Conservation (phyloP, 768 basidiomycete genomes). For the Mycena galericulata region DNA sequence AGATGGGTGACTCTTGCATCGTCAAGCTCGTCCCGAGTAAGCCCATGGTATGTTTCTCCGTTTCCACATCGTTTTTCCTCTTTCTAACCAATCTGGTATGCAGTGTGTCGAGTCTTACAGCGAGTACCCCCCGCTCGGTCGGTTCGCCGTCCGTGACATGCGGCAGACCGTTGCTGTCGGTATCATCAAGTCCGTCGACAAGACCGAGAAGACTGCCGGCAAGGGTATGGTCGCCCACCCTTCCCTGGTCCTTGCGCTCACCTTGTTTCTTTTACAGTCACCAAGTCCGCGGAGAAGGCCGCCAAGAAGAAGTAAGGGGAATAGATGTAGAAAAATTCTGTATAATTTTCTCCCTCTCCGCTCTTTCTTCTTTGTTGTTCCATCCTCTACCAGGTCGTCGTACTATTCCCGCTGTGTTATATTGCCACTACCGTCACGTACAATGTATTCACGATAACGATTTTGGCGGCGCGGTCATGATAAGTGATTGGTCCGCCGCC, state of each 20-base stretch:
- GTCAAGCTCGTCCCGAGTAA: slow-evolving; percentile 97
- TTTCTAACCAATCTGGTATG: slow-evolving; percentile 41
- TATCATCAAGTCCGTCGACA: slow-evolving; percentile 98
- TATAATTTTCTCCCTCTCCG: slow-evolving; percentile 67
- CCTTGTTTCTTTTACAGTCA: slow-evolving; percentile 61
- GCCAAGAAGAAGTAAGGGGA: slow-evolving; percentile 88
- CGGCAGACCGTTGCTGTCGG: slow-evolving; percentile 99
- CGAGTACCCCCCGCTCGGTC: slow-evolving; percentile 99
- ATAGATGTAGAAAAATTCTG: slow-evolving; percentile 79
- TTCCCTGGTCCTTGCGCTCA: slow-evolving; percentile 6
- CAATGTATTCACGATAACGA: slow-evolving; percentile 64
- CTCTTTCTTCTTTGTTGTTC: slow-evolving; percentile 58
- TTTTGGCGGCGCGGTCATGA: slow-evolving; percentile 28
- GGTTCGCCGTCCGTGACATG: slow-evolving; percentile 99
- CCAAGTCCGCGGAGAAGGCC: slow-evolving; percentile 97
- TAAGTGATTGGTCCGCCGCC: slow-evolving; percentile 29
- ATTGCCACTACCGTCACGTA: slow-evolving; percentile 50
- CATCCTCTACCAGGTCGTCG: slow-evolving; percentile 52
- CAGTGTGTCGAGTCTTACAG: slow-evolving; percentile 89
- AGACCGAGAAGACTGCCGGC: slow-evolving; percentile 89
- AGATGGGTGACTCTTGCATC: slow-evolving; percentile 99
- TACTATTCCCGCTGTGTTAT: slow-evolving; percentile 45
- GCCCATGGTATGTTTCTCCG: slow-evolving; percentile 75
- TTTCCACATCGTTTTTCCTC: neutral
- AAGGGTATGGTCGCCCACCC: slow-evolving; percentile 68